Conservation (phyloP, 805 yeast species). For the Zygosaccharomyces rouxii region DNA sequence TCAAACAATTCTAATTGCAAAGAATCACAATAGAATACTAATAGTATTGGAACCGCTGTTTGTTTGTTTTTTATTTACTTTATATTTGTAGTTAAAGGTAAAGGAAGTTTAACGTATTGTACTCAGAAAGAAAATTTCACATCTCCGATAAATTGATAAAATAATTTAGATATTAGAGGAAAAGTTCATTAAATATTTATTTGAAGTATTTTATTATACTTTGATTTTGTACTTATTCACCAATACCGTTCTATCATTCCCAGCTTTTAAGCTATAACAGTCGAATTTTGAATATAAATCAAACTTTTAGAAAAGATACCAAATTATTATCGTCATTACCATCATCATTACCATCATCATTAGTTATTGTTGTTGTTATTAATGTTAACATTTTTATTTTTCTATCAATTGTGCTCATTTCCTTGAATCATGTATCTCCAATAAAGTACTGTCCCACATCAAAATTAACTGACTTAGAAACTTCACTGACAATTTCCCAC, state of each 20-base stretch:
- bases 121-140: background rate
- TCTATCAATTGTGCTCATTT: background rate
- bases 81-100: background rate
- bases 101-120: background rate
- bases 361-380: background rate
- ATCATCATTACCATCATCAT: background rate
- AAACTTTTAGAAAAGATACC: background rate
- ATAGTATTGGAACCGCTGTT: background rate
- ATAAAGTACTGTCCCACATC: conserved; percentile 58
- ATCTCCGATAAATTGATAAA: background rate
- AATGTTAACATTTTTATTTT: background rate
- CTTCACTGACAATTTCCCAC: conserved; percentile 56
- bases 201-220: background rate
- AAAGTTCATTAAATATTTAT: background rate
- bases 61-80: background rate
- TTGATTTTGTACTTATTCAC: background rate
- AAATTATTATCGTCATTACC: background rate
- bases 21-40: background rate
- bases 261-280: background rate
- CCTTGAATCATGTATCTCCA: conserved; percentile 1
- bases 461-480: conserved; percentile 62
- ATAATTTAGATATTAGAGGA: background rate
- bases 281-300: background rate
- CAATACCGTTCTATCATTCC: background rate
- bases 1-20: background rate